phyloP scores from a whole-genome alignment of 768 basidiomycete genomes.

The Dentipellis fragilis region DNA sequence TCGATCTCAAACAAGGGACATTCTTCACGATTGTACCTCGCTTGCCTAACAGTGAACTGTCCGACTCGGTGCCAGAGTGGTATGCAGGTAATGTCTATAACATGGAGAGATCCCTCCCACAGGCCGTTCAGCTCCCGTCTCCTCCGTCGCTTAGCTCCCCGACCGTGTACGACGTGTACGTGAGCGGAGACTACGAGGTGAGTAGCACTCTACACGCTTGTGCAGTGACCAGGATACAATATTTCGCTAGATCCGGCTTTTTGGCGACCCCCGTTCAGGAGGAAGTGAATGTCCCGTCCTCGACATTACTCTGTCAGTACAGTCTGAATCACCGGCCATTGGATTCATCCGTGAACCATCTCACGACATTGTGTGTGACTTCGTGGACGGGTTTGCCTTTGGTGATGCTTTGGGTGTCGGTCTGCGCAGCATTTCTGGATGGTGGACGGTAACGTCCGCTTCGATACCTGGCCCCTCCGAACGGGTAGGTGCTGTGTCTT shows the following conservation, averaged over 20 bases:
- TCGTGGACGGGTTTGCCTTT: constrained; percentile 67
- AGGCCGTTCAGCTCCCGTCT: constrained; percentile 38
- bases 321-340: constrained; percentile 23
- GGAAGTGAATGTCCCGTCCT: constrained; percentile 37
- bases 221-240: constrained; percentile 1
- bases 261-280: constrained; percentile 55
- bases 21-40: constrained; percentile 62
- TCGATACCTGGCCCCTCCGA: constrained; percentile 4
- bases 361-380: constrained; percentile 53
- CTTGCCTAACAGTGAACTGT: constrained; percentile 6
- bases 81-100: constrained; percentile 82
- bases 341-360: constrained; percentile 33
- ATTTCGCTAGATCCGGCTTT: constrained; percentile 58
- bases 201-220: background rate
- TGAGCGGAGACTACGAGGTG: constrained; percentile 83
- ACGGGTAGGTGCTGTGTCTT: background rate
- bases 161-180: constrained; percentile 55
- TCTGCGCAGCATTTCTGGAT: constrained; percentile 38
- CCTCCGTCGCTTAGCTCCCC: constrained; percentile 30
- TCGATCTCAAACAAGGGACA: constrained; percentile 61
- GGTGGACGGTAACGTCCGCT: constrained; percentile 41
- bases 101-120: constrained; percentile 42
- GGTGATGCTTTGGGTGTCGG: constrained; percentile 63
- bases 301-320: constrained; percentile 36
- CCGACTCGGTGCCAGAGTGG: constrained; percentile 40